phyloP scores from a whole-genome alignment of 2,329 filamentous ascomycete species.

The Botrytis deweyae region DNA sequence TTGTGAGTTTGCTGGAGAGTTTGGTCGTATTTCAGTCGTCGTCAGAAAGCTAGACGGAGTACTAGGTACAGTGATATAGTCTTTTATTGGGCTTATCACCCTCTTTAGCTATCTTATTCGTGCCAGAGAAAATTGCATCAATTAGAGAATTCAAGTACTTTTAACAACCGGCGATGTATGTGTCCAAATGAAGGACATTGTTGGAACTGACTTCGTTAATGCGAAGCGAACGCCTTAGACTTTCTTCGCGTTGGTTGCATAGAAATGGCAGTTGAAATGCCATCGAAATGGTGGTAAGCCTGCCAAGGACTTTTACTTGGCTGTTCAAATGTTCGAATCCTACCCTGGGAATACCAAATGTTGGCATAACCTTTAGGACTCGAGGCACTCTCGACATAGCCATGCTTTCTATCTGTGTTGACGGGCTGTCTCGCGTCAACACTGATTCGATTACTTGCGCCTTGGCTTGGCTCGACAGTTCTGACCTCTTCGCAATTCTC shows the following conservation, averaged over 20 bases:
- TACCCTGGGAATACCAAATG: not conserved
- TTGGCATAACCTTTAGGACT: not conserved
- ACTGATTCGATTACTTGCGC: not conserved
- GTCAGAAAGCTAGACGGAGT: not conserved
- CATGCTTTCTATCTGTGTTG: too few species aligned
- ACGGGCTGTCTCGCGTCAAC: not conserved
- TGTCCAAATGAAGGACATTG: not conserved
- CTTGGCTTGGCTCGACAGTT: too few species aligned
- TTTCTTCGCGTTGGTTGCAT: not conserved
- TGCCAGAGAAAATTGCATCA: not conserved
- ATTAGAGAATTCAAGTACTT: not conserved
- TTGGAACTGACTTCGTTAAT: not conserved
- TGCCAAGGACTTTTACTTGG: not conserved
- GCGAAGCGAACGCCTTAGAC: too few species aligned
- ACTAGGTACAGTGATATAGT: not conserved
- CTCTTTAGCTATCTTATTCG: not conserved
- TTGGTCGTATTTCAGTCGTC: not conserved
- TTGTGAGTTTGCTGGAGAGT: not conserved
- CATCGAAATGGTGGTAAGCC: not conserved
- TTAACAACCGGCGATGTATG: not conserved
- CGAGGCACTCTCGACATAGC: not conserved
- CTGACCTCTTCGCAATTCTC: not conserved
- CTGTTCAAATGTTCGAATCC: not conserved
- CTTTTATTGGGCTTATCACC: not conserved
- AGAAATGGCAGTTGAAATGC: not conserved